Percentiles rank a stretch among this genome's conserved stretches.
Conservation (phyloP, 169 alveolate genomes). For the Toxoplasma gondii region DNA sequence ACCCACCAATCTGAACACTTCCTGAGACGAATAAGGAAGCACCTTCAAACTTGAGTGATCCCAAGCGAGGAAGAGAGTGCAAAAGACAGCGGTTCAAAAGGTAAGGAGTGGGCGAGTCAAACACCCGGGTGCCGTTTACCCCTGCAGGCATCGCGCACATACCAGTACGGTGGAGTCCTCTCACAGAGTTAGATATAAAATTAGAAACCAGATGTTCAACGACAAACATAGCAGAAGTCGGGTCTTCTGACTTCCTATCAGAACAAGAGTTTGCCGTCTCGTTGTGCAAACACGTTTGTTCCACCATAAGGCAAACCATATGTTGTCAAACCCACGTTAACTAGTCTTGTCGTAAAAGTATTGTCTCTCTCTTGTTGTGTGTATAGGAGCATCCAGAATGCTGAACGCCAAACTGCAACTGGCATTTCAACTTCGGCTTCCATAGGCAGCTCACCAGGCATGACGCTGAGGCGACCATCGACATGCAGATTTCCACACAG, state of each 20-base stretch:
- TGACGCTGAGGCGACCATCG: slow-evolving; percentile 12
- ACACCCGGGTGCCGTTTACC: background rate
- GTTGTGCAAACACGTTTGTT: no score
- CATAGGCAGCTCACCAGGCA: background rate
- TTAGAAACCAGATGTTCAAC: background rate
- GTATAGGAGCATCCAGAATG: no score
- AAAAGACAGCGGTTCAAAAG: background rate
- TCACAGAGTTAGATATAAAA: no score
- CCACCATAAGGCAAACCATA: no score
- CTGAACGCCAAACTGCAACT: no score
- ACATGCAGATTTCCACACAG: slow-evolving; percentile 12
- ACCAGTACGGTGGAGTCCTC: background rate
- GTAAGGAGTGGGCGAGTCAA: slow-evolving; percentile 13
- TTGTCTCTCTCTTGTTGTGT: no score
- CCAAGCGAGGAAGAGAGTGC: background rate
- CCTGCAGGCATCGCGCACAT: background rate
- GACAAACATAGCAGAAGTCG: no score
- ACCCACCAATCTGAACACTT: background rate
- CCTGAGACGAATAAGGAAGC: background rate
- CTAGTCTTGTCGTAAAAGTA: no score
- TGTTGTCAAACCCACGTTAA: no score
- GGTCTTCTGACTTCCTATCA: no score
- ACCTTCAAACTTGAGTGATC: background rate
- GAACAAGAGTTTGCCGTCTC: no score
- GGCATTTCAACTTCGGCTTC: no score